Conservation (phyloP, 306 rosid genomes). For the Astragalus glycyphyllos region DNA sequence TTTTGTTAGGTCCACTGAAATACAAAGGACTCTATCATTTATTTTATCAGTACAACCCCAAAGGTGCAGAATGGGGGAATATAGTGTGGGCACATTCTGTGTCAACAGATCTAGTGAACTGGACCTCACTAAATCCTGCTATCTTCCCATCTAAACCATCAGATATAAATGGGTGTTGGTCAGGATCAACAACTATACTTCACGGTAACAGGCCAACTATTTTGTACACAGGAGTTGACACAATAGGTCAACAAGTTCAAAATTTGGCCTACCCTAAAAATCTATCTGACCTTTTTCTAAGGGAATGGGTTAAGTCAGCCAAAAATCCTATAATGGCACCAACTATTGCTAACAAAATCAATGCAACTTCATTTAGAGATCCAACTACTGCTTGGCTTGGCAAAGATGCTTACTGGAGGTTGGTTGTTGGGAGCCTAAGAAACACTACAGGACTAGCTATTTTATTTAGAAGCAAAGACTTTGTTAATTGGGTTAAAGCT, state of each 20-base stretch:
- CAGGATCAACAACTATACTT: conserved; percentile 78
- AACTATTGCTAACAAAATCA: conserved; percentile 49
- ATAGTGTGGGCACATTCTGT: conserved; percentile 94
- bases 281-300: conserved; percentile 69
- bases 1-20: conserved; percentile 62
- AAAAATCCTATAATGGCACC: conserved; percentile 74
- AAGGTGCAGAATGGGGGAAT: conserved; percentile 77
- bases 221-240: conserved; percentile 78
- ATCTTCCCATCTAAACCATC: conserved; percentile 69
- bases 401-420: conserved; percentile 62
- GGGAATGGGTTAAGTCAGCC: conserved; percentile 71
- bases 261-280: conserved; percentile 74
- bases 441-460: conserved; percentile 58
- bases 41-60: conserved; percentile 81
- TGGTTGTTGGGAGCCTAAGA: conserved; percentile 61
- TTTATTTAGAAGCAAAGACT: conserved; percentile 70
- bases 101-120: conserved; percentile 78
- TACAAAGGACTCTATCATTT: conserved; percentile 75
- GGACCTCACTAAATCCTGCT: conserved; percentile 73
- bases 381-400: conserved; percentile 90
- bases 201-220: conserved; percentile 62
- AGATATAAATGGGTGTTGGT: conserved; percentile 87
- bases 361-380: conserved; percentile 77
- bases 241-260: conserved; percentile 65
- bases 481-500: conserved; percentile 60